phyloP scores from a whole-genome alignment of 176 grass and related monocot genomes.

The Dactylis glomerata region DNA sequence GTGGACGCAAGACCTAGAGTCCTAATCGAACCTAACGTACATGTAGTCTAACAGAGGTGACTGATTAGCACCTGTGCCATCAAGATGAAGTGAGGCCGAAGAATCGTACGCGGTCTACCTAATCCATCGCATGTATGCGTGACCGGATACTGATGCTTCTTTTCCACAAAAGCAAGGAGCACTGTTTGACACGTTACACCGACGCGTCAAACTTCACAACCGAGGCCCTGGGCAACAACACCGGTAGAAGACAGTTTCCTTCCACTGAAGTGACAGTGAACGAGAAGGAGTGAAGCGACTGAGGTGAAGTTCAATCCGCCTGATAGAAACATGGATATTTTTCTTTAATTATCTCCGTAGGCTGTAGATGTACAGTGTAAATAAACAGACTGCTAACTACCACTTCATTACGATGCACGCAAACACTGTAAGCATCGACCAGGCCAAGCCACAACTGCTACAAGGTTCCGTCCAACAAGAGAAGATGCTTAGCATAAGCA shows the following conservation, averaged over 20 bases:
- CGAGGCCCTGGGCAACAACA: background rate
- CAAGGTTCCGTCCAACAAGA: no score
- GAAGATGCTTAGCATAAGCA: no score
- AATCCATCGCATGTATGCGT: background rate
- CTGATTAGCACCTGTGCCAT: background rate
- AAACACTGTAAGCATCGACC: background rate
- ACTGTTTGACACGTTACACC: background rate
- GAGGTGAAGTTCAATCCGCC: background rate
- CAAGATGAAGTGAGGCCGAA: background rate
- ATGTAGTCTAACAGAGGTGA: background rate
- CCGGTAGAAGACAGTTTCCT: background rate
- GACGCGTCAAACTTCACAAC: background rate
- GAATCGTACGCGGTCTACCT: background rate
- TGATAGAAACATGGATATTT: background rate
- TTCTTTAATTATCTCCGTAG: background rate
- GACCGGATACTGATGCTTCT: background rate
- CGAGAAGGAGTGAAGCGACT: background rate
- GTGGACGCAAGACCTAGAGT: no score
- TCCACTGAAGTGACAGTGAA: background rate
- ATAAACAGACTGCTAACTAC: background rate
- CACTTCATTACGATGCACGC: background rate
- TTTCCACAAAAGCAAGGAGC: constrained; percentile 15
- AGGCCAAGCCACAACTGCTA: background rate
- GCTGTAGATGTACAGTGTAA: background rate
- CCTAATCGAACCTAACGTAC: no score